Percentiles rank a stretch among this genome's conserved stretches.
These are phyloP conservation scores for Lindgomyces ingoldianus DNA, from an alignment of 495 filamentous ascomycete species.

Conservation along the genomic window DNA sequence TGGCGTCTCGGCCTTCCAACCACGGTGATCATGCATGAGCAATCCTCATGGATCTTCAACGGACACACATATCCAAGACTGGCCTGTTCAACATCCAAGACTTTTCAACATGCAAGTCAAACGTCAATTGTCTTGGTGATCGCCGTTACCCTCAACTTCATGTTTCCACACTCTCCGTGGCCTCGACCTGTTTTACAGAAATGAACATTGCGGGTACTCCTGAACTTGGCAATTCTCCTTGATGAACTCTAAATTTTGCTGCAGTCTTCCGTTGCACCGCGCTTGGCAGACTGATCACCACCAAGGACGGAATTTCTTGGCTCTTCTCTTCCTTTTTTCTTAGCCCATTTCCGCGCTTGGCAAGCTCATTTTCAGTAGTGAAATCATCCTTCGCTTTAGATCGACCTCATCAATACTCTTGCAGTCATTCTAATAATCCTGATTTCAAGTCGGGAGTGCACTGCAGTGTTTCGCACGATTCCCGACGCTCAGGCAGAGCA, in stretches of 20 bases:
- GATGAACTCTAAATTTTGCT: not conserved
- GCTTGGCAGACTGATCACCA: conserved; percentile 6
- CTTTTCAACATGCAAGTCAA: conserved; percentile 17
- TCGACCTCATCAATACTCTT: not conserved
- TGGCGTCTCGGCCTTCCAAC: conserved; percentile 14
- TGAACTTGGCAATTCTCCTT: conserved; percentile 7
- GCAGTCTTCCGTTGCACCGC: conserved; percentile 15
- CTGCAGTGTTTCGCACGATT: not conserved
- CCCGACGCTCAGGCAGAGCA: not conserved
- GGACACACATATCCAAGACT: conserved; percentile 1
- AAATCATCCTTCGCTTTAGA: not conserved
- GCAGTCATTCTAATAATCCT: not conserved
- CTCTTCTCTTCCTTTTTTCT: not conserved
- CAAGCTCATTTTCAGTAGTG: not conserved
- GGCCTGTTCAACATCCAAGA: conserved; percentile 13
- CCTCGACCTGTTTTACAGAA: not conserved
- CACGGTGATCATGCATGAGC: not conserved
- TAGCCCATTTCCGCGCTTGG: conserved; percentile 25
- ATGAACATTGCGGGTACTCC: not conserved
- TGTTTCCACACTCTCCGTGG: not conserved
- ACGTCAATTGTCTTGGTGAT: conserved; percentile 2
- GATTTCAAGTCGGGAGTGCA: not conserved
- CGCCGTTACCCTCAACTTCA: not conserved
- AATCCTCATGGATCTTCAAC: not conserved
- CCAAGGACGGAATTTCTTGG: conserved; percentile 23